Base-by-base conservation (phyloP, 305 asterid genomes). In the Fraxinus latifolia region DNA sequence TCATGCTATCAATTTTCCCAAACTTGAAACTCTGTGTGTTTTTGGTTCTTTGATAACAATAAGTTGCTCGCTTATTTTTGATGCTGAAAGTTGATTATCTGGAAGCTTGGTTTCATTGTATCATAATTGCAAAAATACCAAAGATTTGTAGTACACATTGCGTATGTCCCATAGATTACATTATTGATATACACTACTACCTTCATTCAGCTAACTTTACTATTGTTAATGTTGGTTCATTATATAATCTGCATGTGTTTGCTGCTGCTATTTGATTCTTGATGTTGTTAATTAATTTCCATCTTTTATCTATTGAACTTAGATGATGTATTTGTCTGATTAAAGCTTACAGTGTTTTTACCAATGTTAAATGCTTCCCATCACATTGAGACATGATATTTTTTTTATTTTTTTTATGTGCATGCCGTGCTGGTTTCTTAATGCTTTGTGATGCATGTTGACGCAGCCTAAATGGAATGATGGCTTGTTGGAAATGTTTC, bases 401-500 rank as follows among this genome's bases (percentile, higher is more conserved):
- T 67, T 78, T 77, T 7, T 37, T 0, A 1, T 7, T 37, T 37
- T 37, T 36, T 36, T 31, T 44, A 68, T 77, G 82, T 81, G 78
- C 83, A 33, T 62, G 77, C 76, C 21, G 27, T 77, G 47, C 79
- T 76, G 77, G 74, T 33, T 67, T 80, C 82, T 77, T 84, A 79
- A 86, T 83, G 83, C 80, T 83, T 79, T 82, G 37, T 81, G 60
- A 78, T 91, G 80, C 83, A 23, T 88, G 83, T 82, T 91, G 79
- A 62, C 90, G 91, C 98, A 94, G 97, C 91, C 93, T 50, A 94
- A 92, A 85, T 90, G 87, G 92, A 95, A 95, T 60, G 97, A 95
- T 87, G 93, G 88, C 72, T 83, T 94, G 83, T 81, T 95, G 84
- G 99, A 92, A 87, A 93, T 93, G 97, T 95, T 95, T 85, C 96